Percentiles rank a stretch among this genome's conserved stretches.
Evolutionary conservation across 345 rosid genomes (phyloP).

Genomic region (Salix koriyanagi): DNA sequence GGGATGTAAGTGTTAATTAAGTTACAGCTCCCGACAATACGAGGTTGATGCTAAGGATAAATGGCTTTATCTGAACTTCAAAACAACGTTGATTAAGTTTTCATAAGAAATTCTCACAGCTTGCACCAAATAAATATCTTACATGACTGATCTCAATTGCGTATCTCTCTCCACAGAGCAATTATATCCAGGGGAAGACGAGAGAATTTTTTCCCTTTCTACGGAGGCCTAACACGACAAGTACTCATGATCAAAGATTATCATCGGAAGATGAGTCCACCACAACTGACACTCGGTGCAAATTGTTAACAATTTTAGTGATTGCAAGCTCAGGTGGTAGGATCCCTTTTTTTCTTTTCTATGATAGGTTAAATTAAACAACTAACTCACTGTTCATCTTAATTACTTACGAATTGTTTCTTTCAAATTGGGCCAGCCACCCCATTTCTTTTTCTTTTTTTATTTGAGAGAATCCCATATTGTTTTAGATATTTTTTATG

Average conservation of each 20-base stretch:
- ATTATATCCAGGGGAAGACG: background rate
- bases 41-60: too few relatives aligned
- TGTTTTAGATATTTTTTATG: accelerated
- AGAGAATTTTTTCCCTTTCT: background rate
- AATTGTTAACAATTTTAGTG: background rate
- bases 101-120: too few relatives aligned
- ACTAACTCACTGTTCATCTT: background rate
- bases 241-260: background rate
- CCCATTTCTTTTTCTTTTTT: background rate
- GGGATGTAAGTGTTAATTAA: too few relatives aligned
- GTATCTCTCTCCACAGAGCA: background rate
- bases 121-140: background rate
- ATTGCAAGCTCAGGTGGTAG: background rate
- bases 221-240: too few relatives aligned
- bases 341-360: constrained; percentile 3
- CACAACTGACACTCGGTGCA: background rate
- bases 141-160: background rate
- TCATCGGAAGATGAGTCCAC: background rate
- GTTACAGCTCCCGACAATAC: too few relatives aligned
- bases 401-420: constrained; percentile 9
- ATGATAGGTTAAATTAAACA: background rate
- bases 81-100: too few relatives aligned
- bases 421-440: constrained; percentile 15
- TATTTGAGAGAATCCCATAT: too few relatives aligned
- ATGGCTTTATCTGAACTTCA: too few relatives aligned